These are phyloP conservation scores for Fusarium palustre DNA, from an alignment of 2,329 filamentous ascomycete species.

Conservation along the genomic window DNA sequence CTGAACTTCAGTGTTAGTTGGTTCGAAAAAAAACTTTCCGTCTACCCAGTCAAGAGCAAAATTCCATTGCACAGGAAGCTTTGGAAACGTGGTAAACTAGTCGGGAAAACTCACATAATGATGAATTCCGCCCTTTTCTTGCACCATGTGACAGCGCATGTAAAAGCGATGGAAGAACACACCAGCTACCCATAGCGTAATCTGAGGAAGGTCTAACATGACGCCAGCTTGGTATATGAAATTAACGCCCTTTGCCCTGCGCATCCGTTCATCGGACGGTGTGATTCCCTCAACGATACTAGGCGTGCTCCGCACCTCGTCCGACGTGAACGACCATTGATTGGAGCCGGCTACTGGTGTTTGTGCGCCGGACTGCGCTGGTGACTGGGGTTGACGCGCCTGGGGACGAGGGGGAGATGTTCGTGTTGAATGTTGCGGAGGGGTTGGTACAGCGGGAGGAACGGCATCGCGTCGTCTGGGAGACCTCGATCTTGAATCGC, in stretches of 20 bases:
- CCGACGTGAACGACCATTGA: slow-evolving; percentile 91
- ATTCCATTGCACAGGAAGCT: not conserved
- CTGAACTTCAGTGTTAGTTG: slow-evolving; percentile 53
- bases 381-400: slow-evolving; percentile 58
- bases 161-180: slow-evolving; percentile 97
- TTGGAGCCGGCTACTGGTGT: slow-evolving; percentile 55
- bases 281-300: slow-evolving; percentile 86
- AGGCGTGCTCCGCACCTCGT: slow-evolving; percentile 85
- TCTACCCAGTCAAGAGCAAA: not conserved
- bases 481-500: slow-evolving; percentile 62
- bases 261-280: slow-evolving; percentile 79
- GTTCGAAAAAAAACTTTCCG: not conserved
- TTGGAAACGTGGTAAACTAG: not conserved
- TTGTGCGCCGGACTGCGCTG: slow-evolving; percentile 55
- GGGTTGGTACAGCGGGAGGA: slow-evolving; percentile 71
- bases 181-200: slow-evolving; percentile 90
- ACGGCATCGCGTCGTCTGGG: slow-evolving; percentile 62
- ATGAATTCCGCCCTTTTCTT: slow-evolving; percentile 81
- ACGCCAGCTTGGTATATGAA: slow-evolving; percentile 97
- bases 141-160: slow-evolving; percentile 87
- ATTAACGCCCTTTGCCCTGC: slow-evolving; percentile 91
- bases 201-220: slow-evolving; percentile 89
- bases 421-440: slow-evolving; percentile 66
- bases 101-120: slow-evolving; percentile 76
- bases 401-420: slow-evolving; percentile 66